Evolutionary conservation across 2,329 filamentous ascomycete species (phyloP), one percentile per base, ranked within the genome.

Genomic region (Dactylellina leptospora): DNA sequence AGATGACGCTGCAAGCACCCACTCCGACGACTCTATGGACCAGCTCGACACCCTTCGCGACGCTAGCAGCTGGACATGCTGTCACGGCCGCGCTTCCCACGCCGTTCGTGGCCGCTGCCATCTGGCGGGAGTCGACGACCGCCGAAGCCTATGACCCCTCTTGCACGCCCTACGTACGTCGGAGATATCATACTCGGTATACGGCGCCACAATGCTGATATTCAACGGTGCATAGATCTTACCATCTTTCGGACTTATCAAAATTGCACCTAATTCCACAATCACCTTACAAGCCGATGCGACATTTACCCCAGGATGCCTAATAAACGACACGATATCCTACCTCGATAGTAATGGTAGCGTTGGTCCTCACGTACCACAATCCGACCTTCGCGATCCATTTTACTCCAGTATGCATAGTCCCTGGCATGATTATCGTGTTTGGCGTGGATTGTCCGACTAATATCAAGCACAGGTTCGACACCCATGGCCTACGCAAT

Each of bases 401-500:
- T 99, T 99, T 80, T 96, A 96, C 80, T 90, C 93, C 60, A 96
- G 93, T 36, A 72, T 47, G 59, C 38, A 47, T 16, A 36, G 10
- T 27, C 36, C 13, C 33, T 40, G 28, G 4, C 40, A 22, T 6
- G 6, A 33, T 33, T 13, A 6, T 33, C 30, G 30, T n/a, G n/a
- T n/a, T n/a, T n/a, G n/a, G n/a, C n/a, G n/a, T n/a, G 13, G 6
- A 33, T 33, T 33, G 4, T 11, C 27, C 44, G 22, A 33, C 61
- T 66, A 38, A 66, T 44, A 27, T 25, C 1, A 27, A 25, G 40
- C 16, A n/a, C 40, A 72, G 68, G 59, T 22, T 92, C 91, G 18
- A 93, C 95, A 45, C 93, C 95, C 11, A 92, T 96, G 80, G 90
- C 91, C 77, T 99, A 97, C 78, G 93, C 93, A 47, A 90, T 97